Conservation (phyloP, 1,284 basidiomycete genomes). For the Malassezia globosa region DNA sequence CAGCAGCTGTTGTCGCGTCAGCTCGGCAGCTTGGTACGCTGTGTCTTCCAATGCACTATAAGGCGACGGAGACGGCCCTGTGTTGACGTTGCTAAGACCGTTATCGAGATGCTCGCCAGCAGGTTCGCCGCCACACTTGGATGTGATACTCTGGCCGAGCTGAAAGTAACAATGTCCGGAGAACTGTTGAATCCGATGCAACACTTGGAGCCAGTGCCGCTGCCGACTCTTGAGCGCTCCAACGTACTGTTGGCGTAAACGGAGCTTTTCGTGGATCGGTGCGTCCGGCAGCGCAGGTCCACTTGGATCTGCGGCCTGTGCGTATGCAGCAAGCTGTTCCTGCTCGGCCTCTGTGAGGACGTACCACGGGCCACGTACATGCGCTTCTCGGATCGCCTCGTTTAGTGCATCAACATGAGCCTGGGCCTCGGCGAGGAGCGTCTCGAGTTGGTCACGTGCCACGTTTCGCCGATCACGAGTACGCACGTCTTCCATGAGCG, state of each 20-base stretch:
- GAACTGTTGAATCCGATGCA: conserved; percentile 35
- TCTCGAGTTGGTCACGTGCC: conserved; percentile 11
- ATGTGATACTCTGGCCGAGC: conserved; percentile 22
- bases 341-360: conserved; percentile 21
- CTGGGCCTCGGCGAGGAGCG: conserved; percentile 18
- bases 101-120: too few relatives aligned
- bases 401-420: conserved; percentile 16
- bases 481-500: neutral
- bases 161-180: conserved; percentile 37
- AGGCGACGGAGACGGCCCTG: neutral
- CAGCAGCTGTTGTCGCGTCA: conserved; percentile 30
- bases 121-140: neutral
- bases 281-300: neutral
- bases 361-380: conserved; percentile 23
- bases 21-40: conserved; percentile 33
- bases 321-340: conserved; percentile 11
- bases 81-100: too few relatives aligned
- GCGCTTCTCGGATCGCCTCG: conserved; percentile 19
- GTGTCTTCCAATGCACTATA: conserved; percentile 21
- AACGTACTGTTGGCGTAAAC: conserved; percentile 18
- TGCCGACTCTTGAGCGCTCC: conserved; percentile 19
- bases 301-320: neutral
- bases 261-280: conserved; percentile 11
- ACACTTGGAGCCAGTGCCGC: conserved; percentile 25
- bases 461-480: neutral